Evolutionary conservation across 768 basidiomycete species (phyloP).

Genomic region (Mycena haematopus): DNA sequence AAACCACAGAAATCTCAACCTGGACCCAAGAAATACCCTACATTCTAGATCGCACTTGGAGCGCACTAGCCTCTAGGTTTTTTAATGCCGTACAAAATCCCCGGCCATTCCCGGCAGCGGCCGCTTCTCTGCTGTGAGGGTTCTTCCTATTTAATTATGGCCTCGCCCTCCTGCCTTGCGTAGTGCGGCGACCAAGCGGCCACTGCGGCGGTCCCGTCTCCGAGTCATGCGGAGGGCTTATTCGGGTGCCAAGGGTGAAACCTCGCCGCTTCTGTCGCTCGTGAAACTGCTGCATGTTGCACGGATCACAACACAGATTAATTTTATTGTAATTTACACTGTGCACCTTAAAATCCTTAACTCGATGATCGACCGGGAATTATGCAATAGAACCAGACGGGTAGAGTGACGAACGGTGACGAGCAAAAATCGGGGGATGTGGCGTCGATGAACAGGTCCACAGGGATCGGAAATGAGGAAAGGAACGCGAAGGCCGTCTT

Average conservation of each 20-base stretch:
- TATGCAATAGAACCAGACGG: slow-evolving; percentile 20
- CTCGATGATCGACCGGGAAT: slow-evolving; percentile 19
- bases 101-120: neutral
- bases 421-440: slow-evolving; percentile 4
- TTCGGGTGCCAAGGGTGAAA: neutral
- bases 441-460: slow-evolving; percentile 9
- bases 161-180: neutral
- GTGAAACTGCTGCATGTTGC: slow-evolving; percentile 10
- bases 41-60: neutral
- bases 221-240: slow-evolving; percentile 6
- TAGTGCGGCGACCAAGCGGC: slow-evolving; percentile 3
- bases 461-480: slow-evolving; percentile 16
- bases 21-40: neutral
- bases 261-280: slow-evolving; percentile 13
- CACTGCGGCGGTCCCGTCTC: slow-evolving; percentile 10
- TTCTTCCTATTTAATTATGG: slow-evolving; percentile 9
- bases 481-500: neutral
- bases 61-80: neutral
- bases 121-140: no score
- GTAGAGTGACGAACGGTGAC: slow-evolving; percentile 17
- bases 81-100: neutral
- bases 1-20: neutral
- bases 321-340: neutral
- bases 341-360: slow-evolving; percentile 2
- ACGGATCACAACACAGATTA: slow-evolving; percentile 25